Percentiles rank a stretch among this genome's conserved stretches.
Conservation (phyloP, 352 stramenopile genomes). For the Globisporangium acanthophoron region DNA sequence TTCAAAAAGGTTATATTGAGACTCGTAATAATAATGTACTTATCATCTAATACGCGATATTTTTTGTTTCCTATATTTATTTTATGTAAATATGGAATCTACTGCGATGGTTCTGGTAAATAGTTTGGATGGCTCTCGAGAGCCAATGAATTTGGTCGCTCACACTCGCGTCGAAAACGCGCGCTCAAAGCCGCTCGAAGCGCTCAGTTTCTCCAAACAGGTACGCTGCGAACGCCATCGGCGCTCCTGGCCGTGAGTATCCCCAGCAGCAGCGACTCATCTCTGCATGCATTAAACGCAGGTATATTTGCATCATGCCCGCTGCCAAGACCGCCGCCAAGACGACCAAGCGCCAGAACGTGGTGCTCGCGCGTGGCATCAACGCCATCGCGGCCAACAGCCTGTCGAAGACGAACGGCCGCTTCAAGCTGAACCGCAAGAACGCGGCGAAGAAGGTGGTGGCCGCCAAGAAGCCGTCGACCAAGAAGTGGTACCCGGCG, state of each 20-base stretch:
- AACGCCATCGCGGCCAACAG: slow-evolving; percentile 73
- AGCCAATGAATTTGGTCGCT: background rate
- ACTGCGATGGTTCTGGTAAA: too few relatives aligned
- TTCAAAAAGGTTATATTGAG: too few relatives aligned
- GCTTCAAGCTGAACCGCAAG: slow-evolving; percentile 57
- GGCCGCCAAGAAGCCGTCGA: slow-evolving; percentile 33
- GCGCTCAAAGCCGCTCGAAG: background rate
- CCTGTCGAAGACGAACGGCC: slow-evolving; percentile 54
- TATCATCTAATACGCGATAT: too few relatives aligned
- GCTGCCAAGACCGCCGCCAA: slow-evolving; percentile 28
- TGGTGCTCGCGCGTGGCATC: slow-evolving; percentile 70
- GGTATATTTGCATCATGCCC: slow-evolving; percentile 44
- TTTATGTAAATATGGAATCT: too few relatives aligned
- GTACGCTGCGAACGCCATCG: slow-evolving; percentile 21
- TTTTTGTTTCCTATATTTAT: too few relatives aligned
- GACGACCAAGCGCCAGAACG: slow-evolving; percentile 45
- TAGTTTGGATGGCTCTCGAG: slow-evolving; percentile 1
- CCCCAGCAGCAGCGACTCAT: background rate
- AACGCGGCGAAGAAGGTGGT: slow-evolving; percentile 57
- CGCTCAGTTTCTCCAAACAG: slow-evolving; percentile 58
- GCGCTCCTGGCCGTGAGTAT: background rate
- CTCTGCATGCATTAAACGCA: background rate
- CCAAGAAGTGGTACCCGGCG: slow-evolving; percentile 73
- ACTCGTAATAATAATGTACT: too few relatives aligned
- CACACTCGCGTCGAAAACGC: background rate